These are phyloP conservation scores for Paspalum notatum DNA, from an alignment of 176 grass and related monocot genomes.

Conservation along the genomic window DNA sequence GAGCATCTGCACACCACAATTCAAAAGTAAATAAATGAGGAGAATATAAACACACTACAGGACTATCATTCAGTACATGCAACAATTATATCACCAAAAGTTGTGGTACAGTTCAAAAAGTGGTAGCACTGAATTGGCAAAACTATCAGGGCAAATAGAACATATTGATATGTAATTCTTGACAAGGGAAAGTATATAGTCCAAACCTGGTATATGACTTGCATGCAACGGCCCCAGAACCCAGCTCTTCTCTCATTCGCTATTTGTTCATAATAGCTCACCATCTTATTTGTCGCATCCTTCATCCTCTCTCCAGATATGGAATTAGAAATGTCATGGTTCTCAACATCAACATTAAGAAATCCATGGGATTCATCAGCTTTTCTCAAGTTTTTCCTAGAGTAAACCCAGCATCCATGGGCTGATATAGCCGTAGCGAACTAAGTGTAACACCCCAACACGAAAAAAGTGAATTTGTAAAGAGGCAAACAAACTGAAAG, in stretches of 20 bases:
- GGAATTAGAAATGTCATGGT: constrained; percentile 36
- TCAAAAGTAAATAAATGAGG: constrained; percentile 4
- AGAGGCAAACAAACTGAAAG: not conserved
- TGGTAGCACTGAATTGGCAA: not conserved
- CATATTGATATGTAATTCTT: not conserved
- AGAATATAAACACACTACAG: not conserved
- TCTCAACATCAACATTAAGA: constrained; percentile 51
- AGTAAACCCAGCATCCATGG: constrained; percentile 72
- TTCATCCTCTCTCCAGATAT: constrained; percentile 42
- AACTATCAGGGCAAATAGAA: not conserved
- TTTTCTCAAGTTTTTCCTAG: constrained; percentile 46
- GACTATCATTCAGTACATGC: not conserved
- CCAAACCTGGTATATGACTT: constrained; percentile 75
- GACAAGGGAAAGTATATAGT: constrained; percentile 14
- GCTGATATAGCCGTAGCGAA: constrained; percentile 69
- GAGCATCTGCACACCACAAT: constrained; percentile 4
- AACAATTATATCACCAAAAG: constrained; percentile 6
- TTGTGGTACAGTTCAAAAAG: not conserved
- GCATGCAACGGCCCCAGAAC: constrained; percentile 63
- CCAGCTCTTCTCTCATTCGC: constrained; percentile 64
- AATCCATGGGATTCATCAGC: constrained; percentile 54
- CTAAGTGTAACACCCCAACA: constrained; percentile 31
- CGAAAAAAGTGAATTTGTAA: not conserved
- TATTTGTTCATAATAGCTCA: constrained; percentile 55
- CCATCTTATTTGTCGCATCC: constrained; percentile 20